Evolutionary conservation across 1,284 basidiomycete genomes (phyloP).

Genomic region (Ceratobasidium papillatum): DNA sequence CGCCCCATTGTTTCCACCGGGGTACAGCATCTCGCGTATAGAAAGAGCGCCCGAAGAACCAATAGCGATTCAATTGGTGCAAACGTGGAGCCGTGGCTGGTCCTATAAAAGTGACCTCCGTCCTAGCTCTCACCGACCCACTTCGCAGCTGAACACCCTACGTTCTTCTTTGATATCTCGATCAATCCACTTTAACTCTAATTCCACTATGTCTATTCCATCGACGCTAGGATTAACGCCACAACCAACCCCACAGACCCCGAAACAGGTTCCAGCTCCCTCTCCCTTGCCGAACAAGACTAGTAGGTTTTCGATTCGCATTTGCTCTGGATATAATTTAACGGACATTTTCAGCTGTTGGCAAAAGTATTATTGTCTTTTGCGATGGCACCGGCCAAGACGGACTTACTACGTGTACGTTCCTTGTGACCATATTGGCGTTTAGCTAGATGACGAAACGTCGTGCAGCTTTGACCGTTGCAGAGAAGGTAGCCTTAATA

Average conservation of each 20-base stretch:
- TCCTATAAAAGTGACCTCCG: neutral
- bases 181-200: neutral
- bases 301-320: neutral
- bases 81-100: neutral
- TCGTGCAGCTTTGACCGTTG: neutral
- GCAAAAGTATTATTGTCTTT: slow-evolving; percentile 34
- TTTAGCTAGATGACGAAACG: neutral
- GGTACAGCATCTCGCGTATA: neutral
- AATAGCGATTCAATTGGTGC: neutral
- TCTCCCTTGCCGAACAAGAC: neutral
- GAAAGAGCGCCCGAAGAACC: neutral
- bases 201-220: neutral
- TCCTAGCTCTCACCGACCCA: neutral
- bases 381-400: slow-evolving; percentile 38
- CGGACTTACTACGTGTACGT: slow-evolving; percentile 31
- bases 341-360: neutral
- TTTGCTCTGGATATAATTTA: neutral
- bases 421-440: neutral
- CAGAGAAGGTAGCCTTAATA: neutral
- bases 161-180: neutral
- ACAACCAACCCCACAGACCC: neutral
- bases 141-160: neutral
- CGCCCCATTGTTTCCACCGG: neutral
- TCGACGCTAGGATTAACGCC: neutral
- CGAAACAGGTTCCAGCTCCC: neutral